Evolutionary conservation across 805 yeast species (phyloP), one percentile per base, ranked within the genome.

Genomic region (Barnettozyma californica): DNA sequence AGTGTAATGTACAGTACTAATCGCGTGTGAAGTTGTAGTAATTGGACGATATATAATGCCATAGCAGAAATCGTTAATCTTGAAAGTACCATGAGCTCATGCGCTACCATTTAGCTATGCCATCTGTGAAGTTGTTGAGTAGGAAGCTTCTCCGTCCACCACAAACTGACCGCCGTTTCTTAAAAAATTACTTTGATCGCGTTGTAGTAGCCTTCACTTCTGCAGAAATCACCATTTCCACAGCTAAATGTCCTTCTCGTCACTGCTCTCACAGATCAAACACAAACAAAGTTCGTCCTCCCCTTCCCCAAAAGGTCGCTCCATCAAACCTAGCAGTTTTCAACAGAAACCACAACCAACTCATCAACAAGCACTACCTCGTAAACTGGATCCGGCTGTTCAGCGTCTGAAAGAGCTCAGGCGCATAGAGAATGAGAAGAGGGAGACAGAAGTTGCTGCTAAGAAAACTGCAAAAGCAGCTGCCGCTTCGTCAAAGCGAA

Each of bases 331-430:
- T 29, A 8, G 33, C 11, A 29, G 33, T 16, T 9, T 16, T 13
- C 33, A 29, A 29, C 33, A 29, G 33, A 14, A 29, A 29, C 16
- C 16, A 11, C 33, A 13, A 11, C n/a, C 33, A 11, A 13, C n/a
- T 29, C n/a, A 29, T 29, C 16, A 11, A 11, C 33, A 13, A 7
- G 8, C 16, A 29, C 16, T 13, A 29, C 20, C 38, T 35, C 55
- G 71, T 45, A 62, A 66, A 20, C 70, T 75, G 5, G 92, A 85
- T 59, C 89, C 91, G 0, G 88, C 88, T 4, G 87, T 85, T 9
- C 80, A 78, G 34, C 65, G 84, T 49, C 66, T 85, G 35, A 85
- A 85, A 54, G 90, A 83, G 49, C 78, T 82, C 2, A 69, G 92
- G 59, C 69, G 79, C 51, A 65, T 70, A 38, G 89, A 85, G 53